Evolutionary conservation across 2,329 filamentous ascomycete species (phyloP), one percentile per base, ranked within the genome.

Genomic region (Cercospora beticola): DNA sequence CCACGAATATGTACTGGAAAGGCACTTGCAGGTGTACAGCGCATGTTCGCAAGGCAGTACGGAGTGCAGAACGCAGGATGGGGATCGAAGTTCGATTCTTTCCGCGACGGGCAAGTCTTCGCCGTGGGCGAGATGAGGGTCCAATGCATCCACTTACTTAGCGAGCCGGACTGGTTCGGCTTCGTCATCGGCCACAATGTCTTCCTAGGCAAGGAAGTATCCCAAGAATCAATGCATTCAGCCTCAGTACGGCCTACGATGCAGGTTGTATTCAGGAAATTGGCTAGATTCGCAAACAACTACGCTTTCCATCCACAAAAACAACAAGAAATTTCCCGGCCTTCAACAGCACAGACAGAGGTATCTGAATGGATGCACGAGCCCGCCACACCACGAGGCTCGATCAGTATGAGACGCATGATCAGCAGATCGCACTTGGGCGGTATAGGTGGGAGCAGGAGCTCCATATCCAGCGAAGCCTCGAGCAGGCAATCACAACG

Each of bases 111-210:
- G 36, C 86, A 88, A 68, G 68, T 68, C 0, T 88, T 89, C 70
- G 18, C 71, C 0, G 80, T 90, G 43, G 87, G 88, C 0, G 64
- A 75, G 0, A 33, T 89, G 14, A 74, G 70, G 1, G 84, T 78
- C 0, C 79, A 75, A 2, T 86, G 82, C 0, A 74, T 89, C 0
- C 84, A 89, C 71, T 82, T 90, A 0, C 86, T 87, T 0, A 87
- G 87, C 0, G 86, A 89, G 0, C 86, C 87, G 0, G 87, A 89
- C 70, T 86, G 89, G 65, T 73, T 88, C 14, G 87, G 87, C 0
- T 90, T 90, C 69, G 76, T 79, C 36, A 83, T 89, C 62, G 86
- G 85, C 75, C 76, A 76, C 62, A 77, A 83, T 75, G 64, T 82
- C 64, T 75, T 79, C 73, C 71, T 75, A 21, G 80, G 80, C 8